A percentile compares a stretch with the other conserved stretches of the same genome.
Evolutionary conservation across 352 stramenopile species (phyloP).

Genomic region (Pythium folliculosum): DNA sequence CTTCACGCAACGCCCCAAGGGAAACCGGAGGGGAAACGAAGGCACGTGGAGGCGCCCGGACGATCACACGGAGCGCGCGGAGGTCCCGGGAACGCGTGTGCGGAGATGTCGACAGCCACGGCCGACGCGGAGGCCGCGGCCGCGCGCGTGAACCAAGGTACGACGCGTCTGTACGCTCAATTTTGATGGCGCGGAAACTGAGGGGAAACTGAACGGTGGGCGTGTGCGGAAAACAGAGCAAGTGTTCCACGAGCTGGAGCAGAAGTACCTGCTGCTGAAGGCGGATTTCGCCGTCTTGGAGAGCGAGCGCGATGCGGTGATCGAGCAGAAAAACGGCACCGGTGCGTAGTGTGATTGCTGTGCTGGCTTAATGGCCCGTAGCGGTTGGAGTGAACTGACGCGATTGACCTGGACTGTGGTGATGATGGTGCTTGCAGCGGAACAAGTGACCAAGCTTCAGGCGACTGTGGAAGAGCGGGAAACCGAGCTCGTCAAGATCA

Average conservation of each 20-base stretch:
- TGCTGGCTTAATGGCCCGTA: no score
- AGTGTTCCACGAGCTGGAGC: constrained; percentile 78
- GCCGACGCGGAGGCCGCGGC: constrained; percentile 22
- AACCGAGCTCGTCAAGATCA: constrained; percentile 30
- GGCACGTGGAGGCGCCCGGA: background rate
- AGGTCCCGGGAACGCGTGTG: background rate
- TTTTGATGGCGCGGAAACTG: background rate
- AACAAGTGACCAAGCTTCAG: constrained; percentile 34
- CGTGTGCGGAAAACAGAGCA: constrained; percentile 42
- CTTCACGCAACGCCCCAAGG: background rate
- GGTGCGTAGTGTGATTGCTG: constrained; percentile 31
- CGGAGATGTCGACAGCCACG: constrained; percentile 13
- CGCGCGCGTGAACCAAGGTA: constrained; percentile 28
- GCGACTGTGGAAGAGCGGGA: constrained; percentile 34
- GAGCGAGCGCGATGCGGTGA: constrained; percentile 51
- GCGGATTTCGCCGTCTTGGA: constrained; percentile 62
- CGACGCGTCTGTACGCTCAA: background rate
- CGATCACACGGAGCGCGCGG: background rate
- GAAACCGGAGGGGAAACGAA: constrained; percentile 16
- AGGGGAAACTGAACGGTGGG: background rate
- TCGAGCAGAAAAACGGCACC: constrained; percentile 45
- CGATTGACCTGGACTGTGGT: background rate
- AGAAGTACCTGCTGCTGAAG: constrained; percentile 64
- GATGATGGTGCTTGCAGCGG: constrained; percentile 16
- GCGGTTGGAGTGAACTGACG: no score